A percentile compares a stretch with the other conserved stretches of the same genome.
Evolutionary conservation across 2,329 filamentous ascomycete genomes (phyloP).

Genomic region (Fusarium nodosum): DNA sequence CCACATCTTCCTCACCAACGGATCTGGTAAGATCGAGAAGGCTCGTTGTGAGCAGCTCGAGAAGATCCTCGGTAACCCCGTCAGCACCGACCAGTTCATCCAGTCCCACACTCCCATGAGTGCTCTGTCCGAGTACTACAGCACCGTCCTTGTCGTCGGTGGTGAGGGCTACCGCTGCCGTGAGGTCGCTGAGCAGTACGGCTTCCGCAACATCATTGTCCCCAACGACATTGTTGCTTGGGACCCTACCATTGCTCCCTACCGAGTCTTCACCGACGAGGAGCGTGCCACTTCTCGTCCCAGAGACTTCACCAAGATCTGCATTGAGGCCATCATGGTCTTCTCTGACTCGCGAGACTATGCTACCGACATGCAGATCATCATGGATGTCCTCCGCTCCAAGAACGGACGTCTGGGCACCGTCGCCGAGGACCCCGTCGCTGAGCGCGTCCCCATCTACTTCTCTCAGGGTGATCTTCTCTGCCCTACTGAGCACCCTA

Average conservation of each 20-base stretch:
- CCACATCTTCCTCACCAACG: slow-evolving; percentile 93
- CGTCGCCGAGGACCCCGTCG: slow-evolving; percentile 55
- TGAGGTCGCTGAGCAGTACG: slow-evolving; percentile 68
- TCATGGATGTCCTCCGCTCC: slow-evolving; percentile 83
- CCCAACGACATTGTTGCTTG: slow-evolving; percentile 83
- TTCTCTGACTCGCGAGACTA: slow-evolving; percentile 95
- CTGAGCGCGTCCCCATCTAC: slow-evolving; percentile 76
- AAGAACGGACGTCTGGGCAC: slow-evolving; percentile 81
- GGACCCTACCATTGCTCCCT: slow-evolving; percentile 83
- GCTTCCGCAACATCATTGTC: slow-evolving; percentile 83
- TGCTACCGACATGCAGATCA: slow-evolving; percentile 85
- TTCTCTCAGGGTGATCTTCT: slow-evolving; percentile 89
- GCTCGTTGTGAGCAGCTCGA: slow-evolving; percentile 84
- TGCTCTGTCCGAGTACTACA: slow-evolving; percentile 80
- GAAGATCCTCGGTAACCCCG: slow-evolving; percentile 55
- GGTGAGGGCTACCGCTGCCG: slow-evolving; percentile 80
- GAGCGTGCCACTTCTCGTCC: slow-evolving; percentile 77
- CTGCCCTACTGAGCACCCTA: slow-evolving; percentile 85
- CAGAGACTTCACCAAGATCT: slow-evolving; percentile 80
- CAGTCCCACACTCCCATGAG: slow-evolving; percentile 86
- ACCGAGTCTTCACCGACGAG: slow-evolving; percentile 72
- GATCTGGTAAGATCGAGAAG: slow-evolving; percentile 89
- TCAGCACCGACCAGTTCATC: slow-evolving; percentile 70
- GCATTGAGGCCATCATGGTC: slow-evolving; percentile 88
- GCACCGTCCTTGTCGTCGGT: slow-evolving; percentile 80